These are phyloP conservation scores for Trichoderma cornu-damae DNA, from an alignment of 2,329 filamentous ascomycete species.

Conservation along the genomic window DNA sequence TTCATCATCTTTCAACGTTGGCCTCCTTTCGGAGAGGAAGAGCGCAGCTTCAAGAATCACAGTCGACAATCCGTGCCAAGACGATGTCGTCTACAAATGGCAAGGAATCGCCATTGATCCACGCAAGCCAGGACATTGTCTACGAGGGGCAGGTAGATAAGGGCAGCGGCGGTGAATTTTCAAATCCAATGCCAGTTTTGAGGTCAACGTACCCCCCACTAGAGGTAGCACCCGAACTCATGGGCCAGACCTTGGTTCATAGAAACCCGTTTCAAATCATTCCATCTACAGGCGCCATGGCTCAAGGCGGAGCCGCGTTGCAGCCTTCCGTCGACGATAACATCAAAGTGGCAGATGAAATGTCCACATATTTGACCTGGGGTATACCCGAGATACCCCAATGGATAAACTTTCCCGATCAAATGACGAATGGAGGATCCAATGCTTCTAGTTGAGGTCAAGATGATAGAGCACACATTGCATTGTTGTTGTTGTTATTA, in stretches of 20 bases:
- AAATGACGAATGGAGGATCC: conserved; percentile 12
- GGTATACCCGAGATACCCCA: conserved; percentile 21
- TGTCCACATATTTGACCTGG: conserved; percentile 26
- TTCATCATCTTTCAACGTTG: conserved; percentile 22
- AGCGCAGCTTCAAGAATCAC: conserved; percentile 19
- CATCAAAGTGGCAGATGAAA: conserved; percentile 26
- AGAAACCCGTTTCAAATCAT: conserved; percentile 18
- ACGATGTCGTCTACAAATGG: conserved; percentile 16
- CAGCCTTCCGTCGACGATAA: conserved; percentile 25
- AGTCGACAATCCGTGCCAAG: conserved; percentile 14
- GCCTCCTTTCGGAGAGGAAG: conserved; percentile 23
- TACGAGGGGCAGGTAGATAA: background rate
- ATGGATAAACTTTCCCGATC: conserved; percentile 9
- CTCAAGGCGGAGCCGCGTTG: conserved; percentile 18
- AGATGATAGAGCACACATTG: too few species aligned
- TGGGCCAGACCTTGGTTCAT: conserved; percentile 10
- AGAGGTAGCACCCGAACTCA: conserved; percentile 2
- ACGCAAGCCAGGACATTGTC: conserved; percentile 15
- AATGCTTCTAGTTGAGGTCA: background rate
- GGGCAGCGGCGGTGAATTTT: background rate
- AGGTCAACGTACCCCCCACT: conserved; percentile 4
- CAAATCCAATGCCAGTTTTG: conserved; percentile 12
- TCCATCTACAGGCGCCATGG: conserved; percentile 16
- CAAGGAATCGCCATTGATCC: conserved; percentile 18
- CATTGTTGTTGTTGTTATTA: background rate